Evolutionary conservation across 2,329 filamentous ascomycete species (phyloP), one percentile per base, ranked within the genome.

Genomic region (Penicillium thymicola): DNA sequence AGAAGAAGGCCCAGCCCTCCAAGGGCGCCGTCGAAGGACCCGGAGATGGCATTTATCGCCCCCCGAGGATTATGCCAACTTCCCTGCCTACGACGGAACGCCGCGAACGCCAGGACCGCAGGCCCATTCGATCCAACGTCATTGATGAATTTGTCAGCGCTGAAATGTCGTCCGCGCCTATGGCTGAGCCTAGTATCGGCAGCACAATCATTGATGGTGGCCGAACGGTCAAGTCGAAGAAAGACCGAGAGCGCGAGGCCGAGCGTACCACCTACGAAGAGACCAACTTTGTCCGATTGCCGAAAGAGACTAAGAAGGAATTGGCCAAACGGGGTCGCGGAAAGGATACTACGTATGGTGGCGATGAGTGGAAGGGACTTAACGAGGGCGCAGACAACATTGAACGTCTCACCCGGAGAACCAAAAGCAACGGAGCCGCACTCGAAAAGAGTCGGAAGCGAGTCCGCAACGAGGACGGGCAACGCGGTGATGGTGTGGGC

Each of bases 101-200:
- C 47, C 68, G 67, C 55, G 85, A 87, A 59, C 85, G 85, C 60
- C 75, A 78, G 30, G 81, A 86, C 4, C 83, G 85, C 41, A 81
- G 84, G 41, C 83, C 85, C 3, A 81, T 84, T 59, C 90, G 89
- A 70, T 96, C 92, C 0, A 86, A 87, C 45, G 91, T 92, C 0
- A 86, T 99, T 70, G 92, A 97, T 70, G 93, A 97, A 69, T 99
- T 95, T 68, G 85, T 99, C 61, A 85, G 83, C 48, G 86, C 89
- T 18, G 94, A 99, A 74, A 81, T 97, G 57, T 92, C 91, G 0
- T 76, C 82, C 6, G 90, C 90, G 2, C 94, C 94, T 1, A 76
- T 90, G 56, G 90, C 92, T 1, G 85, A 95, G 72, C 92, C 93
- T 53, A 95, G 89, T 65, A 95, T 99, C 66, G 95, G 94, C 58